phyloP scores from a whole-genome alignment of 345 rosid species.

The Salix udensis region DNA sequence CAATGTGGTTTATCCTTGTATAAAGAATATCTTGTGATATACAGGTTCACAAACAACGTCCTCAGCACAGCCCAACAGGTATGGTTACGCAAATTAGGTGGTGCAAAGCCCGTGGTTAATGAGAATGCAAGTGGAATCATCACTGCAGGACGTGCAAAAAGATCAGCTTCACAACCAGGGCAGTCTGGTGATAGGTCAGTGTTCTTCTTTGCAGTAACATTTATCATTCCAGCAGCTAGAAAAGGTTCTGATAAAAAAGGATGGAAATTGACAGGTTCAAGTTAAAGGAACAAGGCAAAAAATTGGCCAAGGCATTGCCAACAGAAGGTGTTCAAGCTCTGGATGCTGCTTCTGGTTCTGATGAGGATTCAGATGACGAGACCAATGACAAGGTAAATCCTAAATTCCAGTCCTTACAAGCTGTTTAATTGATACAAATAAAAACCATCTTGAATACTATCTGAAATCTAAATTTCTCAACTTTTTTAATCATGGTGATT shows the following conservation, averaged over 20 bases:
- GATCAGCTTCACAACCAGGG: conserved; percentile 70
- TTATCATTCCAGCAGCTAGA: conserved; percentile 6
- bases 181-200: conserved; percentile 67
- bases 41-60: conserved; percentile 89
- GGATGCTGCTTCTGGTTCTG: conserved; percentile 54
- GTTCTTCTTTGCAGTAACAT: neutral
- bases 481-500: neutral
- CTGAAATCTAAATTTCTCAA: neutral
- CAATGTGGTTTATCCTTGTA: neutral
- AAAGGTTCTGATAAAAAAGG: conserved; percentile 15
- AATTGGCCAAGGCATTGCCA: conserved; percentile 50
- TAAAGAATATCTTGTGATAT: conserved; percentile 12
- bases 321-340: conserved; percentile 40
- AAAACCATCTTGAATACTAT: neutral
- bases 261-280: conserved; percentile 55
- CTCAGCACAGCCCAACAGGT: conserved; percentile 97
- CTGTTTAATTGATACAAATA: neutral
- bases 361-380: conserved; percentile 59
- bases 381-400: conserved; percentile 42
- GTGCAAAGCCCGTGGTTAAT: conserved; percentile 75
- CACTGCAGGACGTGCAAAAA: conserved; percentile 89
- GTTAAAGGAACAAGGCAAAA: conserved; percentile 58
- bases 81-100: conserved; percentile 93
- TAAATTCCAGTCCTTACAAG: conserved; percentile 2
- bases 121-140: conserved; percentile 84